Conservation (phyloP, 1,284 basidiomycete species). For the Naganishia sp. region DNA sequence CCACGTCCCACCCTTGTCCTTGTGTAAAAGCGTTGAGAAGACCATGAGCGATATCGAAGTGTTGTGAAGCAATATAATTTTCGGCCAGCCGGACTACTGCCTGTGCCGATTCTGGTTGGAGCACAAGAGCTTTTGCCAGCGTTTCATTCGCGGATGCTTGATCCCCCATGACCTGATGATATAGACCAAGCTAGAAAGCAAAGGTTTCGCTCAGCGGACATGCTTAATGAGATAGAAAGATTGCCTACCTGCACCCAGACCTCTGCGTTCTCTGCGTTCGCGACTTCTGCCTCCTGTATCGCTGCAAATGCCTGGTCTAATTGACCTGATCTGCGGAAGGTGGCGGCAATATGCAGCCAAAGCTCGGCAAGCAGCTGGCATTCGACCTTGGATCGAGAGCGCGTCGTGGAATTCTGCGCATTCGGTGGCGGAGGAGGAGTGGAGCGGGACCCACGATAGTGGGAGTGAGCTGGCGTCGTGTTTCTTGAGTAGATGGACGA, state of each 20-base stretch:
- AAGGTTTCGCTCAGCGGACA: too few species aligned
- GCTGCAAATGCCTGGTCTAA: constrained; percentile 85
- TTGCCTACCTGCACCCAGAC: constrained; percentile 86
- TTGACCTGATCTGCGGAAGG: constrained; percentile 84
- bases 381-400: constrained; percentile 61
- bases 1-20: constrained; percentile 73
- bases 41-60: constrained; percentile 67
- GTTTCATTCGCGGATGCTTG: constrained; percentile 65
- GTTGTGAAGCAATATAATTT: constrained; percentile 64
- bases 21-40: constrained; percentile 58
- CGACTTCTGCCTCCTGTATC: constrained; percentile 91
- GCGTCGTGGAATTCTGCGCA: constrained; percentile 36
- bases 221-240: constrained; percentile 12
- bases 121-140: constrained; percentile 79
- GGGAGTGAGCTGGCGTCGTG: constrained; percentile 32
- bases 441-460: constrained; percentile 29
- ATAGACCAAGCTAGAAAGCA: constrained; percentile 67
- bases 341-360: constrained; percentile 93
- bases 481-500: constrained; percentile 82
- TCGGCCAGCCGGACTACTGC: constrained; percentile 74
- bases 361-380: constrained; percentile 76
- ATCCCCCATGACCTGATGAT: constrained; percentile 56
- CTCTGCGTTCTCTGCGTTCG: constrained; percentile 79
- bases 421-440: constrained; percentile 40
- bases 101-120: constrained; percentile 71